A percentile compares a stretch with the other conserved stretches of the same genome.
Conservation (phyloP, 768 basidiomycete genomes). For the Macrolepiota dolichaula region DNA sequence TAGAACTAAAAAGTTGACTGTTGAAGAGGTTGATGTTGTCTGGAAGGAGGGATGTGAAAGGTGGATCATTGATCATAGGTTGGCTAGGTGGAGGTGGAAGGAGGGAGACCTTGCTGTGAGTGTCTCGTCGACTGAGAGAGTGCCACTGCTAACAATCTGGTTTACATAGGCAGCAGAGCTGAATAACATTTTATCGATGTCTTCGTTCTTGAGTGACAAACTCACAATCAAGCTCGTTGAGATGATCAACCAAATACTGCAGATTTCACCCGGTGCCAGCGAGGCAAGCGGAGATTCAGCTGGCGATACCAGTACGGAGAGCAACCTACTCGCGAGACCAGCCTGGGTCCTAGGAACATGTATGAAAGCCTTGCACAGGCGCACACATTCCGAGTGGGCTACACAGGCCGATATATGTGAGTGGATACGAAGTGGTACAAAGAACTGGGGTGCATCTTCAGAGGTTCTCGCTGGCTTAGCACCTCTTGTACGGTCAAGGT, state of each 20-base stretch:
- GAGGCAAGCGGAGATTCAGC: constrained; percentile 19
- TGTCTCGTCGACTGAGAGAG: background rate
- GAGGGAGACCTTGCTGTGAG: constrained; percentile 39
- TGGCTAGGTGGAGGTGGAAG: constrained; percentile 39
- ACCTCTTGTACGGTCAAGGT: constrained; percentile 46
- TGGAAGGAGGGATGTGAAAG: constrained; percentile 55
- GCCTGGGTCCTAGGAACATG: constrained; percentile 63
- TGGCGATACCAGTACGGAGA: background rate
- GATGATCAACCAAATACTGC: constrained; percentile 41
- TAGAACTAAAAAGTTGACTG: constrained; percentile 43
- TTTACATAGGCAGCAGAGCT: constrained; percentile 44
- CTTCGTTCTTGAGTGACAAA: constrained; percentile 45
- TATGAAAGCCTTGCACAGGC: constrained; percentile 47
- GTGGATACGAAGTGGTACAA: constrained; percentile 45
- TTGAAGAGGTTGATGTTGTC: constrained; percentile 48
- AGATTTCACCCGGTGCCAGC: constrained; percentile 7
- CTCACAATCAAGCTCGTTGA: constrained; percentile 38
- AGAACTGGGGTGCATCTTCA: constrained; percentile 58
- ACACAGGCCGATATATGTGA: constrained; percentile 38
- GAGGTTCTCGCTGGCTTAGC: constrained; percentile 54
- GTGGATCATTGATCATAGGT: constrained; percentile 38
- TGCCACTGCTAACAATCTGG: background rate
- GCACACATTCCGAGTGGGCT: constrained; percentile 42
- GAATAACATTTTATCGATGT: constrained; percentile 50
- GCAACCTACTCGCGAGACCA: constrained; percentile 28